Base-by-base conservation (phyloP, 768 basidiomycete species). In the Lentinula aciculospora region DNA sequence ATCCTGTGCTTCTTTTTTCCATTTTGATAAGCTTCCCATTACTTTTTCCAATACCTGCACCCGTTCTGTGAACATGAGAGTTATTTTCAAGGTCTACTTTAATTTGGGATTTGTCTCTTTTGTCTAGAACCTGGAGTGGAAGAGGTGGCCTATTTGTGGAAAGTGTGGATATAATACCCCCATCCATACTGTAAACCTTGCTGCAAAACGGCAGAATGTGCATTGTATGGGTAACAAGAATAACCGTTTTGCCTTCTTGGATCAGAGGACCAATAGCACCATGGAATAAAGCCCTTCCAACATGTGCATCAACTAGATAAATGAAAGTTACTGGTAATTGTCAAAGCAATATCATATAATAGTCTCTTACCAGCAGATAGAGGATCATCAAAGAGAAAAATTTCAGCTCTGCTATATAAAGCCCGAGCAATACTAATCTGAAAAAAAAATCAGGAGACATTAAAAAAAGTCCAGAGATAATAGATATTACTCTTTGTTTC, bases 341-440 rank as follows among this genome's bases (percentile, higher is more conserved):
- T 15, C 13, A 17, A 3, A 39, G 15, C 28, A 34, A 3, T 23
- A 32, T 15, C 2, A n/a, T 4, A n/a, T 7, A 34, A 21, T 29
- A 15, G 17, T 28, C 27, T 21, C 13, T 31, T 39, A 81, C 81
- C 83, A 15, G 85, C 85, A 53, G 83, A 85, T 8, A 86, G 73
- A 0, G 84, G 84, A 64, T 86, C 85, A 64, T 87, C 85, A 54
- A 87, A 73, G 28, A 86, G 72, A 10, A 85, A 70, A n/a, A 86
- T 69, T 55, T 87, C 84, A 2, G 84, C 82, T 57, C 83, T 71
- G 62, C 72, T 81, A 66, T 91, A 91, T 2, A 89, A 67, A 0
- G 86, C 84, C 42, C 88, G 69, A 17, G 86, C 86, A 37, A 89
- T 86, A 64, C 86, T 88, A 42, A 90, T 76, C 72, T 84, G 60